phyloP scores from a whole-genome alignment of 2,329 filamentous ascomycete genomes.

The Lasiodiplodia sp. region DNA sequence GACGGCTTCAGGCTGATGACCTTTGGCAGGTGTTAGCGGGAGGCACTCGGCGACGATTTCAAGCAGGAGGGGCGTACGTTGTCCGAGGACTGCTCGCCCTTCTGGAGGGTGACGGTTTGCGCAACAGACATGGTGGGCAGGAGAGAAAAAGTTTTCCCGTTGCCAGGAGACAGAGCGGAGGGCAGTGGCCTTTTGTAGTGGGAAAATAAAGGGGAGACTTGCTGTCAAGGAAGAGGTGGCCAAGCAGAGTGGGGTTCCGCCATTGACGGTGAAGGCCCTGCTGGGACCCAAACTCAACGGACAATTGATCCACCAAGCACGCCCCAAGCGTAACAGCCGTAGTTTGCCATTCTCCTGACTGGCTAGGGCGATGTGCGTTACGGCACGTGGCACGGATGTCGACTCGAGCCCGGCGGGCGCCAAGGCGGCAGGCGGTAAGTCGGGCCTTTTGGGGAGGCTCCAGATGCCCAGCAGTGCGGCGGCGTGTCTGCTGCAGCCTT shows the following conservation, averaged over 20 bases:
- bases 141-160: conserved; percentile 1
- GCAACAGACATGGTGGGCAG: conserved; percentile 20
- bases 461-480: background rate
- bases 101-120: conserved; percentile 26
- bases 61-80: background rate
- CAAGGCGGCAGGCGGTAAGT: conserved; percentile 12
- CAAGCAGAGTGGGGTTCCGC: conserved; percentile 13
- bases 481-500: background rate
- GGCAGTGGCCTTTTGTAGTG: background rate
- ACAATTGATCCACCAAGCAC: conserved; percentile 18
- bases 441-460: background rate
- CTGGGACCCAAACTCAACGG: conserved; percentile 21
- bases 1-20: conserved; percentile 14
- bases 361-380: conserved; percentile 24
- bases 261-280: conserved; percentile 17
- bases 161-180: background rate
- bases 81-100: conserved; percentile 9
- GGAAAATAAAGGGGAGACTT: conserved; percentile 14
- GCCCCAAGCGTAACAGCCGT: conserved; percentile 23
- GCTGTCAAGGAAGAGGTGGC: background rate
- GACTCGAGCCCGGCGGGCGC: conserved; percentile 17
- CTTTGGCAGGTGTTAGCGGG: conserved; percentile 6
- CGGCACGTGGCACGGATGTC: conserved; percentile 19
- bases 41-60: background rate
- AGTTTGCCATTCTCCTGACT: conserved; percentile 26